phyloP scores from a whole-genome alignment of 2,329 filamentous ascomycete genomes.

The Xylariaceae sp. region DNA sequence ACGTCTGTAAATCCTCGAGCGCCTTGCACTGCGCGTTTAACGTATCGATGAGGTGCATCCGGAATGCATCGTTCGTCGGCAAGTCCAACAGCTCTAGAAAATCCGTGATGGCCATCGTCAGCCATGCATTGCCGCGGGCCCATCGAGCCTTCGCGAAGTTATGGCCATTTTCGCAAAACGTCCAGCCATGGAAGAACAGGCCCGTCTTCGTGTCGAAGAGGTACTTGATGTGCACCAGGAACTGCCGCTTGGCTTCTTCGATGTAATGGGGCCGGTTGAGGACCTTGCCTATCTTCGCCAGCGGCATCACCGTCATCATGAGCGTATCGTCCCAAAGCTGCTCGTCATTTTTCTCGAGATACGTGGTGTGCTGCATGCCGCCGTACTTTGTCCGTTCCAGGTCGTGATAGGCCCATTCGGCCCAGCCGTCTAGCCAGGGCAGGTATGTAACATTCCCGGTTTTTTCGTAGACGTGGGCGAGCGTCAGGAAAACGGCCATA shows the following conservation, averaged over 20 bases:
- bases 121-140: slow-evolving; percentile 63
- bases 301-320: slow-evolving; percentile 80
- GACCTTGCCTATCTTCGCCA: slow-evolving; percentile 72
- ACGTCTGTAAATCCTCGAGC: slow-evolving; percentile 53
- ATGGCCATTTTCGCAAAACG: slow-evolving; percentile 61
- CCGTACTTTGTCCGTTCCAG: slow-evolving; percentile 65
- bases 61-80: slow-evolving; percentile 56
- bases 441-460: slow-evolving; percentile 63
- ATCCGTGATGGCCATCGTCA: slow-evolving; percentile 79
- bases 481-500: slow-evolving; percentile 70
- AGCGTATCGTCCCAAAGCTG: slow-evolving; percentile 82
- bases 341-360: slow-evolving; percentile 62
- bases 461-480: slow-evolving; percentile 73
- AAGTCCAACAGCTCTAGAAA: slow-evolving; percentile 69
- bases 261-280: slow-evolving; percentile 66
- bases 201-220: slow-evolving; percentile 67
- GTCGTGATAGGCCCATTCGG: slow-evolving; percentile 76
- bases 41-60: slow-evolving; percentile 53
- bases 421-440: slow-evolving; percentile 76
- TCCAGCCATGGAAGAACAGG: slow-evolving; percentile 79
- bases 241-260: slow-evolving; percentile 71
- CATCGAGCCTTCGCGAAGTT: slow-evolving; percentile 55
- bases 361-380: slow-evolving; percentile 71
- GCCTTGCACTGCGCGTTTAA: slow-evolving; percentile 65
- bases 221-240: slow-evolving; percentile 72